Conservation (phyloP, 768 basidiomycete species). For the Collybiopsis luxurians region DNA sequence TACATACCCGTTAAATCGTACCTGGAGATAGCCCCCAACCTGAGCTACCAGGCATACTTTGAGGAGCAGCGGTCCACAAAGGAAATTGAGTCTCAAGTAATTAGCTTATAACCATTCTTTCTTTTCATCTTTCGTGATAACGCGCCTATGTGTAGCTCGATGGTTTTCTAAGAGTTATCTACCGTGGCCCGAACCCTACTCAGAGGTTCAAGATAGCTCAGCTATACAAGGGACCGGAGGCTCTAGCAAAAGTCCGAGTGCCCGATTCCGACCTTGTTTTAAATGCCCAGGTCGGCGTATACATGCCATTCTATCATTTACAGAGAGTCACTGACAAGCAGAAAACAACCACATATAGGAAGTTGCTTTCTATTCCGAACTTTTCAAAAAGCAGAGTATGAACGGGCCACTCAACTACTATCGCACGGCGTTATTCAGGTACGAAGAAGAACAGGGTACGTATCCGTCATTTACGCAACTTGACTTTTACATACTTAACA, state of each 20-base stretch:
- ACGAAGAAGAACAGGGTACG: conserved; percentile 60
- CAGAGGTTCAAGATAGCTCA: not conserved
- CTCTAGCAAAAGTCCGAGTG: not conserved
- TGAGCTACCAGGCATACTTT: conserved; percentile 71
- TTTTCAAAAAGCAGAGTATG: conserved; percentile 46
- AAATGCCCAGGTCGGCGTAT: conserved; percentile 3
- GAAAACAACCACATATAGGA: conserved; percentile 40
- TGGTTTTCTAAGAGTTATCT: conserved; percentile 32
- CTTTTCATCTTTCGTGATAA: too few species aligned
- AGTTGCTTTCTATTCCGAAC: conserved; percentile 45
- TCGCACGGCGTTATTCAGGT: conserved; percentile 56
- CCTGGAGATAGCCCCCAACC: conserved; percentile 49
- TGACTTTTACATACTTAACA: not conserved
- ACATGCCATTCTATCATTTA: too few species aligned
- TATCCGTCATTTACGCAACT: not conserved
- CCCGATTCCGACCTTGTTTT: not conserved
- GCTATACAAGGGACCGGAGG: not conserved
- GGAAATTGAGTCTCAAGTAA: conserved; percentile 58
- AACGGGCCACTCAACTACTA: conserved; percentile 78
- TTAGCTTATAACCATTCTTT: conserved; percentile 11
- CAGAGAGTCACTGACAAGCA: too few species aligned
- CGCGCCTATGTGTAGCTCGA: conserved; percentile 27
- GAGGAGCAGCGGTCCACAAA: conserved; percentile 46
- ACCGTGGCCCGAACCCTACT: conserved; percentile 8
- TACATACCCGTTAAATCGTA: conserved; percentile 52